Evolutionary conservation across 495 filamentous ascomycete genomes (phyloP), one percentile per base, ranked within the genome.

Genomic region (Xylaria venustula): DNA sequence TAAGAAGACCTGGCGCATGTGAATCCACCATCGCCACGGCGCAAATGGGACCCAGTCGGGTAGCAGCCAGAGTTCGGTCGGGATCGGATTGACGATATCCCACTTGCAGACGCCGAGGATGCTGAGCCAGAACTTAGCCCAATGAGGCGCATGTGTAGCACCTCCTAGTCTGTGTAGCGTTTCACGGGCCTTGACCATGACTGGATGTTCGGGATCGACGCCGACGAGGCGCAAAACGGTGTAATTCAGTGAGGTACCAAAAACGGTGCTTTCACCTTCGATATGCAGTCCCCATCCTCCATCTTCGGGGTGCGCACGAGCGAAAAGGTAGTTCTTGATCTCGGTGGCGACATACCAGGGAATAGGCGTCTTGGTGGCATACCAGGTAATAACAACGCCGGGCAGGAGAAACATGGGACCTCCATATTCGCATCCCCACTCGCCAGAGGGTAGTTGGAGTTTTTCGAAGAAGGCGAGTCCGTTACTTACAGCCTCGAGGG

Each of bases 21-120:
- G 94, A 62, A 96, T 91, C 94, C 94, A 98, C 94, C 94, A 98
- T 47, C 92, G 81, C 94, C 95, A 98, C 0, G 95, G 94, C 9
- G 91, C 88, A 64, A 98, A 83, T 1, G 94, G 95, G 14, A 93
- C 85, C 93, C 94, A 98, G 72, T 98, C 92, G 2, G 94, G 95
- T 2, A 98, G 78, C 25, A 97, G 83, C 93, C 94, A 98, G 41
- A 98, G 67, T 74, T 98, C 94, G 1, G 94, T 88, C 4, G 94
- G 94, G 12, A 93, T 85, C 0, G 94, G 94, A 65, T 98, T 98
- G 64, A 98, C 91, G 59, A 90, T 88, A 56, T 96, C 90, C 91
- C 91, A 98, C 9, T 90, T 78, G 70, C 87, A 88, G 15, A 96
- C 87, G 11, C 90, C 90, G 67, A 98, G 72, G 22, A 96, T 80